Evolutionary conservation across 768 basidiomycete genomes (phyloP), one percentile per base, ranked within the genome.

Genomic region (Psilocybe cyanescens): DNA sequence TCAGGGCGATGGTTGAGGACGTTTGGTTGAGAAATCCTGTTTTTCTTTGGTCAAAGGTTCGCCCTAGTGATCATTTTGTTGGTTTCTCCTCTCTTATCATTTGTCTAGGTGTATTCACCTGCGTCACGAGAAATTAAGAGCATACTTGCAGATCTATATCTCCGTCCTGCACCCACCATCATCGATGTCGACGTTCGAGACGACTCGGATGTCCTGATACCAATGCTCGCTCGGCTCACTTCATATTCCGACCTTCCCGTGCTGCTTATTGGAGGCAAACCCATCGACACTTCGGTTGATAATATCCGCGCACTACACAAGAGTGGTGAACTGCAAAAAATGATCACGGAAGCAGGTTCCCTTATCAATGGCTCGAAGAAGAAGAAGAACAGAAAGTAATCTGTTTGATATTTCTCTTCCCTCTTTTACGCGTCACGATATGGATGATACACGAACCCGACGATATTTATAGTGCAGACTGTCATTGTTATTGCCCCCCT

Each of bases 21-120:
- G 85, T 90, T 1, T 94, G 92, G 92, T 66, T 80, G 3, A 80
- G 83, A 39, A 87, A 90, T 66, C 92, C 92, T 0, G 86, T 94
- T 39, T 83, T 93, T 60, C 75, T 94, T 14, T 92, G 89, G 68
- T 82, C 87, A 45, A 90, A 91, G 81, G 92, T 86, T 67, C 31
- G 72, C 67, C 60, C 46, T 60, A 9, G 68, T 8, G 19, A 28
- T 64, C 9, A 37, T 51, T 55, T 33, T 53, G 4, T 30, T 8
- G 47, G 60, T 53, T 17, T 41, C 16, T 12, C 9, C 24, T 57
- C 57, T 37, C 55, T 57, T 65, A 47, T 37, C 35, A 51, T 55
- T 55, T 33, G 62, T 39, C 29, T 63, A 91, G 91, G 70, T 80
- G 19, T 87, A 86, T 72, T 91, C 90, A 1, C 79, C 88, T 0